phyloP scores from a whole-genome alignment of 257 asterid species.

The Avicennia marina region DNA sequence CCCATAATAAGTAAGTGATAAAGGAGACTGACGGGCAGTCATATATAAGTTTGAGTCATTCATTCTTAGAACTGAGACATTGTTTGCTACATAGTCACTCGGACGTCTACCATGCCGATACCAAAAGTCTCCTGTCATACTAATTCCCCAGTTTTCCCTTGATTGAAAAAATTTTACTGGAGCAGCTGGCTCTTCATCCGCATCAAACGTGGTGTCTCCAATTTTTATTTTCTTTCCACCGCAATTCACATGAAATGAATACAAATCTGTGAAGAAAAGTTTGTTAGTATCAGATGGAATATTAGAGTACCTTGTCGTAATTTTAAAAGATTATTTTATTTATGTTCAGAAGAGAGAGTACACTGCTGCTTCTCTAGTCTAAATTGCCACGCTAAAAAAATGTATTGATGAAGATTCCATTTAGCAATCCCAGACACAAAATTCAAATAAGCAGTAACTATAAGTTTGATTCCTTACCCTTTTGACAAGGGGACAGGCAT shows the following conservation, averaged over 20 bases:
- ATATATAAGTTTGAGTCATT: constrained; percentile 31
- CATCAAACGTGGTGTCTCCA: constrained; percentile 31
- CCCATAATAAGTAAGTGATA: constrained; percentile 41
- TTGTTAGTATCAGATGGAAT: too few species aligned
- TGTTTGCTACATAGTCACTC: constrained; percentile 20
- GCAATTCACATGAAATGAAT: constrained; percentile 41
- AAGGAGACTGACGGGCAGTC: constrained; percentile 42
- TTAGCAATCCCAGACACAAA: too few species aligned
- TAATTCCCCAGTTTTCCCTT: constrained; percentile 36
- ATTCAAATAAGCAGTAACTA: too few species aligned
- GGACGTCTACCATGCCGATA: not conserved
- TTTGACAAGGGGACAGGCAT: constrained; percentile 29
- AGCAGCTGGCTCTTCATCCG: constrained; percentile 29
- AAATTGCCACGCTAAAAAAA: too few species aligned
- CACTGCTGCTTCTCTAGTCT: too few species aligned
- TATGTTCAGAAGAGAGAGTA: too few species aligned
- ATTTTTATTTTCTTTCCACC: constrained; percentile 23
- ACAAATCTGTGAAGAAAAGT: constrained; percentile 24
- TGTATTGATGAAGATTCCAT: too few species aligned
- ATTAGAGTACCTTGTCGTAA: too few species aligned
- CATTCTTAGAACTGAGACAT: constrained; percentile 29
- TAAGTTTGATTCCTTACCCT: constrained; percentile 18
- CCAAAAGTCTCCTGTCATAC: constrained; percentile 45
- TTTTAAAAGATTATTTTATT: too few species aligned
- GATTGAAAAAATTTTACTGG: constrained; percentile 27